A percentile compares a stretch with the other conserved stretches of the same genome.
phyloP scores from a whole-genome alignment of 148 eudicot species.

The Spergularia bocconei region DNA sequence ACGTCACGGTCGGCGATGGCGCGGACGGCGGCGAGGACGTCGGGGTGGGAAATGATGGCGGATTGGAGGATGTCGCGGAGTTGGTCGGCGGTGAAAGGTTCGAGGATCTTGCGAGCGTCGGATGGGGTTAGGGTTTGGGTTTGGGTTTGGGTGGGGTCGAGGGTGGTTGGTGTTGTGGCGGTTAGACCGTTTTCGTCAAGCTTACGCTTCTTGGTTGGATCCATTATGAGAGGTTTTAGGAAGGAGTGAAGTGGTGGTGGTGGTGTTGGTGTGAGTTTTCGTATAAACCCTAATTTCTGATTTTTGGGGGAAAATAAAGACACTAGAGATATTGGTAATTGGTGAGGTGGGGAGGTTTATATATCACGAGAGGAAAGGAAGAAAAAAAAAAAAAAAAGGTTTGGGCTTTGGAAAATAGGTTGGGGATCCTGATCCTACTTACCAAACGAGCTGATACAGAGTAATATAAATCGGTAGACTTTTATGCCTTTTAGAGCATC shows the following conservation, averaged over 20 bases:
- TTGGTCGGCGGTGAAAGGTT: conserved; percentile 57
- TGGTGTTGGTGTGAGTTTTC: no score
- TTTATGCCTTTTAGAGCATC: no score
- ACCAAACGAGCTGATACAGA: no score
- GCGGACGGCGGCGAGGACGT: conserved; percentile 59
- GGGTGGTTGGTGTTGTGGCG: not conserved
- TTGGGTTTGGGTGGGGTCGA: conserved; percentile 27
- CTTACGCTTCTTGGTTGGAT: conserved; percentile 72
- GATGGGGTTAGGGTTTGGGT: conserved; percentile 34
- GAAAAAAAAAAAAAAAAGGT: not conserved
- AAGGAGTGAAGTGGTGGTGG: not conserved
- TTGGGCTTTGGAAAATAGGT: not conserved
- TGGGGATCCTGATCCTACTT: not conserved
- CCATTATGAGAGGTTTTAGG: conserved; percentile 34
- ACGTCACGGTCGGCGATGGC: conserved; percentile 59
- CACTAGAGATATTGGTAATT: not conserved
- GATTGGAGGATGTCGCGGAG: conserved; percentile 50
- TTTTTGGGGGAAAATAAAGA: not conserved
- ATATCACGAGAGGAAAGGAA: no score
- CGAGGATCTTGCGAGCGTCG: conserved; percentile 58
- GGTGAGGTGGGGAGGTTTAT: not conserved
- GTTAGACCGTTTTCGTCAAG: conserved; percentile 60
- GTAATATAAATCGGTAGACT: no score
- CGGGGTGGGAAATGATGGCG: conserved; percentile 50
- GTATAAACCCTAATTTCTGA: conserved; percentile 19